Evolutionary conservation across 805 yeast species (phyloP), one percentile per base, ranked within the genome.

Genomic region (Candida maris): DNA sequence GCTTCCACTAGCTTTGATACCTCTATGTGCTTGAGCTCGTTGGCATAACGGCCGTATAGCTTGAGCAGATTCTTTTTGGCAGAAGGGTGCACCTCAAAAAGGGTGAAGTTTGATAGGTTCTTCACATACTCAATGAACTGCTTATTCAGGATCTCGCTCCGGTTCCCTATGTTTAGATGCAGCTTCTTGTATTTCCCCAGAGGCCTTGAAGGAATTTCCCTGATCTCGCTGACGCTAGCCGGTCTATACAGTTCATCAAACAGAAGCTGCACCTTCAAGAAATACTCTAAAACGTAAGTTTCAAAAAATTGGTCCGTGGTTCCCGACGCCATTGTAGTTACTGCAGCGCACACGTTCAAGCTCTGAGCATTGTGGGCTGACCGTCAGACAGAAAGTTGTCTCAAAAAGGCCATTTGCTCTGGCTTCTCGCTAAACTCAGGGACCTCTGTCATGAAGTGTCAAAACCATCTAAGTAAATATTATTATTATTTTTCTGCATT

Each of bases 181-280:
- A 48, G 36, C 25, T 44, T 52, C 26, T 42, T 47, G 23, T 35
- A 32, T 15, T 41, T 35, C 10, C 45, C 33, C 19, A 42, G 41
- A 12, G 60, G 58, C 19, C 38, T 35, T 17, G 23, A 20, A 4
- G 56, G 49, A 6, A 54, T 44, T 3, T 31, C 21, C n/a, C 39
- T 35, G 18, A 51, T 34, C 13, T 54, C 52, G 3, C 39, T 21
- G 1, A 59, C 59, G 14, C 34, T 35, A 2, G 36, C 38, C 6
- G 49, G 40, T n/a, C 28, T 37, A 33, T 34, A 49, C 4, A 46
- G 33, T 8, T 39, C 43, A 26, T 58, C 62, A 21, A 38, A 46
- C 17, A 58, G 40, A 8, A 58, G 35, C 29, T 53, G 61, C 3
- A 54, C 53, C 27, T 45, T 49, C 13, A 56, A 23, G 27, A 44